A percentile compares a stretch with the other conserved stretches of the same genome.
Conservation (phyloP, 148 eudicot species). For the Amaranthus cruentus region DNA sequence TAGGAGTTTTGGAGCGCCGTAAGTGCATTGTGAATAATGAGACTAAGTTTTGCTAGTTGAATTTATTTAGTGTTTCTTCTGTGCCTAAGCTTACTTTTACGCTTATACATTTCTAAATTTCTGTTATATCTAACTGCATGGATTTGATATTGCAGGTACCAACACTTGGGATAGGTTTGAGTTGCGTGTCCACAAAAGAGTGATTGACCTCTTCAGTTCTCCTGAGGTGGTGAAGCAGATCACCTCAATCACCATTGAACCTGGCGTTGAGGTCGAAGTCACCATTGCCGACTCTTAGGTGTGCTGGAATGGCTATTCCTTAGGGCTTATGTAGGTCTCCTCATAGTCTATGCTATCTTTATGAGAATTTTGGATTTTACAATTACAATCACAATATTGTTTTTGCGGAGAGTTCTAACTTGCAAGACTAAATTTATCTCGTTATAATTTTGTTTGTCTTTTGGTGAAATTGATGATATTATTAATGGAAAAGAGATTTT, state of each 20-base stretch:
- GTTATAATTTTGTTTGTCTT: slow-evolving; percentile 17
- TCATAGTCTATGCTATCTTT: slow-evolving; percentile 13
- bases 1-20: too few relatives aligned
- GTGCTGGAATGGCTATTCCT: neutral
- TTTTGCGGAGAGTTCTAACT: slow-evolving; percentile 14
- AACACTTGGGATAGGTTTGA: slow-evolving; percentile 74
- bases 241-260: slow-evolving; percentile 65
- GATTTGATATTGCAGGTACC: slow-evolving; percentile 36
- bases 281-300: slow-evolving; percentile 66
- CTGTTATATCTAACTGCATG: slow-evolving; percentile 4
- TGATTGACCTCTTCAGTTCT: slow-evolving; percentile 76
- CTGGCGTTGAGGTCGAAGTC: slow-evolving; percentile 65
- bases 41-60: too few relatives aligned
- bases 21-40: too few relatives aligned
- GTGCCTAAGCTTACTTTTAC: too few relatives aligned
- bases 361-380: slow-evolving; percentile 20
- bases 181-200: slow-evolving; percentile 75
- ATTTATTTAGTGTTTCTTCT: too few relatives aligned
- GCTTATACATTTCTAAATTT: too few relatives aligned
- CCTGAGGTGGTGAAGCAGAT: slow-evolving; percentile 85
- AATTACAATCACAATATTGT: slow-evolving; percentile 15
- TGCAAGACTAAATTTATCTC: neutral
- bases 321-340: slow-evolving; percentile 27
- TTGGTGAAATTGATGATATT: slow-evolving; percentile 15
- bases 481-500: slow-evolving; percentile 3